A percentile compares a stretch with the other conserved stretches of the same genome.
phyloP scores from a whole-genome alignment of 441 rosid genomes.

The Bruguiera hainesii region DNA sequence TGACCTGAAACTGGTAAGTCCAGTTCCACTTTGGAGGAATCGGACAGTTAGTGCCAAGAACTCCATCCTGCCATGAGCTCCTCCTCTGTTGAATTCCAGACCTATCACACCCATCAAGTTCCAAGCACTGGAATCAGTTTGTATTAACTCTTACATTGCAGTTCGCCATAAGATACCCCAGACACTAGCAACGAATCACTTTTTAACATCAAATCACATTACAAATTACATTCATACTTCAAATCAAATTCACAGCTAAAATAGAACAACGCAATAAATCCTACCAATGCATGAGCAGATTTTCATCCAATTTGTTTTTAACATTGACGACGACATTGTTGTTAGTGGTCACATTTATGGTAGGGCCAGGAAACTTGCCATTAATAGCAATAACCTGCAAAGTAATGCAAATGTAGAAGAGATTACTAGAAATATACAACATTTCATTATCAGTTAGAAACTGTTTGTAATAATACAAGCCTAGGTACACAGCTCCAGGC shows the following conservation, averaged over 20 bases:
- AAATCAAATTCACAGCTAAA: background rate
- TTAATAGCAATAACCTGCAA: conserved; percentile 91
- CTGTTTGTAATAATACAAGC: conserved; percentile 16
- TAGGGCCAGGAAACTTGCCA: conserved; percentile 86
- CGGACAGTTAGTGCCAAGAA: conserved; percentile 90
- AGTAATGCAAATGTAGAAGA: conserved; percentile 23
- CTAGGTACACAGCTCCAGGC: conserved; percentile 14
- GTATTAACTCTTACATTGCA: background rate
- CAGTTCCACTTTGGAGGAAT: conserved; percentile 92
- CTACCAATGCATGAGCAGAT: conserved; percentile 80
- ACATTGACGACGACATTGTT: conserved; percentile 80
- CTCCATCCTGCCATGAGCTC: conserved; percentile 96
- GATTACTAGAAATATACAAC: conserved; percentile 16
- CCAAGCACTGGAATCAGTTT: background rate
- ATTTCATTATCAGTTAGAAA: conserved; percentile 14
- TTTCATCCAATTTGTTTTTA: conserved; percentile 76
- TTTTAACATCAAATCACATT: background rate
- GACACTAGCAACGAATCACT: background rate
- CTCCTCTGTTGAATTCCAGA: conserved; percentile 86
- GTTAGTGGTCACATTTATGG: conserved; percentile 82
- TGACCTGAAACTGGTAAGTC: conserved; percentile 97
- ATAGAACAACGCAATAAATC: conserved; percentile 10
- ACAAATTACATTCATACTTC: background rate
- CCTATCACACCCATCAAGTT: conserved; percentile 41
- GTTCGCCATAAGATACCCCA: background rate